Evolutionary conservation across 108 stramenopile genomes (phyloP).

Genomic region (Cyclotella sp.): DNA sequence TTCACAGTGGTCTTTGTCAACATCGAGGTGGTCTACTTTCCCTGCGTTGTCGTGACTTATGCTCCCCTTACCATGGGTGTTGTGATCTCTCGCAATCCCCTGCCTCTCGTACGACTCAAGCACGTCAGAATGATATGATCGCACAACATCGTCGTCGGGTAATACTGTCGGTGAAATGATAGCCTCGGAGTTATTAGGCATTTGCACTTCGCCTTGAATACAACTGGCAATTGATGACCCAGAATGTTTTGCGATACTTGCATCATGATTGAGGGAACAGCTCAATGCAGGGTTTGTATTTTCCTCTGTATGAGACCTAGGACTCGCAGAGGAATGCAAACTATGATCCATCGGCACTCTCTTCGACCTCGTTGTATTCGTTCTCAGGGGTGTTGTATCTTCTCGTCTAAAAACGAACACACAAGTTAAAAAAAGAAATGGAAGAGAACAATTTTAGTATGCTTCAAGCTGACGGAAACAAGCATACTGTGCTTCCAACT

Average conservation of each 20-base stretch:
- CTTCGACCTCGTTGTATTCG: conserved; percentile 23
- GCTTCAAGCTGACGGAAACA: neutral
- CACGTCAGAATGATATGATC: conserved; percentile 16
- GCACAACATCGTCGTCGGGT: conserved; percentile 8
- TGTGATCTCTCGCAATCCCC: neutral
- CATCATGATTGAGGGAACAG: no score
- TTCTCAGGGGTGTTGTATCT: conserved; percentile 27
- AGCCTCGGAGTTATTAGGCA: neutral
- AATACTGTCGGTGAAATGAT: neutral
- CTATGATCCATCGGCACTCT: neutral
- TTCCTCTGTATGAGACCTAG: neutral
- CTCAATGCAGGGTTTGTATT: no score
- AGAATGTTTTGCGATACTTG: no score
- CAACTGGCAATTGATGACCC: neutral
- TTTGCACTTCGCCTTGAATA: neutral
- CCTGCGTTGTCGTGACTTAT: neutral
- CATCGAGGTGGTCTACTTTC: neutral
- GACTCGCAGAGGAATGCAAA: neutral
- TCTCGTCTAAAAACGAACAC: conserved; percentile 3
- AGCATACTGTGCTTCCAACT: neutral
- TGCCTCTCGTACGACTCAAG: conserved; percentile 8
- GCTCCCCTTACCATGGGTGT: neutral
- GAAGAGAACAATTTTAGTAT: neutral
- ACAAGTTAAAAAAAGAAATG: neutral
- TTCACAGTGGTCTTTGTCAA: neutral